phyloP scores from a whole-genome alignment of 1,139 yeast species.

The Zygosaccharomyces pseudobailii region DNA sequence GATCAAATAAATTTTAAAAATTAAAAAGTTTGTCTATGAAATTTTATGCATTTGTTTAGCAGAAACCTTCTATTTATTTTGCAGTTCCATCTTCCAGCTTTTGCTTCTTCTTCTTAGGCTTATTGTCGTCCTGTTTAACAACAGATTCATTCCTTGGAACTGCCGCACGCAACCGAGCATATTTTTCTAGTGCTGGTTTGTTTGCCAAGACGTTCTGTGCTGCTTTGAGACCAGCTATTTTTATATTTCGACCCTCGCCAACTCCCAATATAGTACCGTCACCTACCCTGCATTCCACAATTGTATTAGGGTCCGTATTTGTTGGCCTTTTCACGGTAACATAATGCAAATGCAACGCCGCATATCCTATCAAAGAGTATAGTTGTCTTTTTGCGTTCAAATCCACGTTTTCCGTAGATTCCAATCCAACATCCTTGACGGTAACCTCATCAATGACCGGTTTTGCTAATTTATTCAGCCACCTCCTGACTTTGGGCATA shows the following conservation, averaged over 20 bases:
- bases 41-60: not conserved
- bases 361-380: constrained; percentile 76
- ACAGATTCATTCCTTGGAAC: constrained; percentile 51
- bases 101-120: constrained; percentile 6
- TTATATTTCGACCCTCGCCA: constrained; percentile 56
- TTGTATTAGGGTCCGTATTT: constrained; percentile 40
- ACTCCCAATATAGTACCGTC: constrained; percentile 58
- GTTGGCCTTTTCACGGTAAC: constrained; percentile 55
- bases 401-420: constrained; percentile 22
- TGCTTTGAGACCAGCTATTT: constrained; percentile 67
- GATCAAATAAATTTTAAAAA: not conserved
- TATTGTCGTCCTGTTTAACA: constrained; percentile 17
- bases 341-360: constrained; percentile 63
- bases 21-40: not conserved
- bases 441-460: constrained; percentile 44
- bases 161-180: constrained; percentile 52
- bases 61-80: not conserved
- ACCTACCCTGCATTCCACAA: constrained; percentile 64
- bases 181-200: constrained; percentile 57
- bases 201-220: constrained; percentile 68
- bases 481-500: constrained; percentile 46
- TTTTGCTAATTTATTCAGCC: constrained; percentile 55
- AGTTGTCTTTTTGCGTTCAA: constrained; percentile 57
- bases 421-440: constrained; percentile 20
- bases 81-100: not conserved